Conservation (phyloP, 352 stramenopile genomes). For the Phytophthora macrochlamydospora region DNA sequence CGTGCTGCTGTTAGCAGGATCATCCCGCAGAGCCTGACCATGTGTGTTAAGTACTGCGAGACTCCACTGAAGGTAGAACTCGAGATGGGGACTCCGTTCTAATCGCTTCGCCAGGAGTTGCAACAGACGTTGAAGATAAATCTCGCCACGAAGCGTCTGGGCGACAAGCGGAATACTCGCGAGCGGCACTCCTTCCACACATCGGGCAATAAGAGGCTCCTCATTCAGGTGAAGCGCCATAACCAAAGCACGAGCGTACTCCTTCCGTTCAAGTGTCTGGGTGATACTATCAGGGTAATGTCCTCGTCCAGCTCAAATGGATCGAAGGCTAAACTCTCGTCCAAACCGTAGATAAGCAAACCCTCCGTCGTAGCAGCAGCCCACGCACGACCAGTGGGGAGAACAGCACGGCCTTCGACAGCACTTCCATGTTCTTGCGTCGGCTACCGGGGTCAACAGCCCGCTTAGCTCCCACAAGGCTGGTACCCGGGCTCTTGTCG, state of each 20-base stretch:
- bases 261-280: constrained; percentile 82
- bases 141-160: constrained; percentile 83
- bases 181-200: constrained; percentile 92
- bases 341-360: constrained; percentile 96
- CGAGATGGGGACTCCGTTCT: constrained; percentile 93
- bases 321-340: constrained; percentile 98
- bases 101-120: constrained; percentile 94
- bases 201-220: constrained; percentile 91
- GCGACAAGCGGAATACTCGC: constrained; percentile 92
- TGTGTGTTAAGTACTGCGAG: constrained; percentile 94
- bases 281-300: constrained; percentile 95
- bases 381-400: constrained; percentile 98
- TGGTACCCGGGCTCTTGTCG: constrained; percentile 34
- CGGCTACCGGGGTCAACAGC: constrained; percentile 94
- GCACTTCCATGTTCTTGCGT: constrained; percentile 85
- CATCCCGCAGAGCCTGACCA: constrained; percentile 83
- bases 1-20: constrained; percentile 57
- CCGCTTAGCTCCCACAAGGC: constrained; percentile 82
- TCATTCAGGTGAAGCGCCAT: constrained; percentile 98
- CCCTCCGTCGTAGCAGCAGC: constrained; percentile 97
- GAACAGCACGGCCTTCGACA: constrained; percentile 95
- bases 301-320: constrained; percentile 98
- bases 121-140: constrained; percentile 93
- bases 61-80: constrained; percentile 98
- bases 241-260: constrained; percentile 93